These are phyloP conservation scores for Sporothrix sp. DNA, from an alignment of 2,329 filamentous ascomycete genomes.

Conservation along the genomic window DNA sequence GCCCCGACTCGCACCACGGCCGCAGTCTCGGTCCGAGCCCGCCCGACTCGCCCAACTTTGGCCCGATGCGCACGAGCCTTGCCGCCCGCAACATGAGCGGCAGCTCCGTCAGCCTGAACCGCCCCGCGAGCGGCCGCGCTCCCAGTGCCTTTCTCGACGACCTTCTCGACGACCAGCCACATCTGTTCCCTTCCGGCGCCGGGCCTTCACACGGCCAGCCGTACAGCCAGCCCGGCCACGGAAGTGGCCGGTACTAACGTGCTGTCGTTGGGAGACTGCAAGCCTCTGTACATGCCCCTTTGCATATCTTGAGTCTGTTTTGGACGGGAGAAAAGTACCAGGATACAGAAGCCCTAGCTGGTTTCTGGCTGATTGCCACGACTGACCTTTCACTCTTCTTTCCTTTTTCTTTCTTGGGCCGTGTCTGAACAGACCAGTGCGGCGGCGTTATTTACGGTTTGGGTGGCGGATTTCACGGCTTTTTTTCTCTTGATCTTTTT, in stretches of 20 bases:
- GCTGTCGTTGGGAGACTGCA: neutral
- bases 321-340: too few species aligned
- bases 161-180: constrained; percentile 66
- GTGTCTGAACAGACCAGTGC: neutral
- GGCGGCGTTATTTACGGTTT: constrained; percentile 8
- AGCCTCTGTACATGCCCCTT: neutral
- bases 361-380: too few species aligned
- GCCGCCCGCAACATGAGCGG: constrained; percentile 40
- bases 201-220: constrained; percentile 20
- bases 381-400: too few species aligned
- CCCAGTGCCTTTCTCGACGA: constrained; percentile 89
- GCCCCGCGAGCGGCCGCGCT: constrained; percentile 58
- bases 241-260: constrained; percentile 15
- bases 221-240: constrained; percentile 21
- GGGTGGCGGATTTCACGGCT: constrained; percentile 6
- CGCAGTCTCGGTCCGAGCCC: constrained; percentile 44
- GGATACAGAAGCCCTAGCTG: too few species aligned
- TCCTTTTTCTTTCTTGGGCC: neutral
- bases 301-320: neutral
- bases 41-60: constrained; percentile 53
- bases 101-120: constrained; percentile 58
- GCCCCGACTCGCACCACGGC: constrained; percentile 46
- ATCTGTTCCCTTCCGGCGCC: constrained; percentile 35
- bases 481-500: neutral
- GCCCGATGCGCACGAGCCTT: constrained; percentile 30